Evolutionary conservation across 768 basidiomycete genomes (phyloP).

Genomic region (Mycena capillaripes): DNA sequence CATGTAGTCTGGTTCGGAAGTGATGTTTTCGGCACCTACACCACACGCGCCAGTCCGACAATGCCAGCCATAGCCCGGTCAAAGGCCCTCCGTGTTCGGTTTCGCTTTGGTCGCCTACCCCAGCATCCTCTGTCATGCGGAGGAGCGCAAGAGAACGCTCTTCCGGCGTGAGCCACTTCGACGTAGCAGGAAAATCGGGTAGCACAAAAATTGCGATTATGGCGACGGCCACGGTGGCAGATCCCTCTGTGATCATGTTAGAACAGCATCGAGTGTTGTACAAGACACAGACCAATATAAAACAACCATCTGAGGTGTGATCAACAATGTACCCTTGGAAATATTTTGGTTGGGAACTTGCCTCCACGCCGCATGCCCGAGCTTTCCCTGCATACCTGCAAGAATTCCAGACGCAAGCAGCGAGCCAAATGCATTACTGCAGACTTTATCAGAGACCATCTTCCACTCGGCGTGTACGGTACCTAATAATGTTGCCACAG

Average conservation of each 20-base stretch:
- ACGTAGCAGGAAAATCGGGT: conserved; percentile 85
- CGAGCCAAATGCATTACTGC: conserved; percentile 83
- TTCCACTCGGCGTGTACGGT: background rate
- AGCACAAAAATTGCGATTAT: conserved; percentile 75
- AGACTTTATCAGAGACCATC: too few species aligned
- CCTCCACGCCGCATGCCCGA: conserved; percentile 87
- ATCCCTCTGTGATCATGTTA: conserved; percentile 57
- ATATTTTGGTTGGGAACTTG: conserved; percentile 45
- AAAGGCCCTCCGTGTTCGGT: conserved; percentile 52
- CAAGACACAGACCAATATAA: conserved; percentile 59
- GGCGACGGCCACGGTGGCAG: conserved; percentile 69
- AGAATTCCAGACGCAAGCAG: conserved; percentile 87
- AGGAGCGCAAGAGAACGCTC: conserved; percentile 73
- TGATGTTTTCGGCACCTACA: conserved; percentile 41
- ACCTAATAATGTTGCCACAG: conserved; percentile 82
- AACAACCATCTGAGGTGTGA: conserved; percentile 75
- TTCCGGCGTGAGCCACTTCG: conserved; percentile 71
- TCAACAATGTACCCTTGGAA: background rate
- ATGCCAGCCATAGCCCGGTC: conserved; percentile 71
- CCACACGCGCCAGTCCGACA: conserved; percentile 90
- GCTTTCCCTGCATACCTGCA: conserved; percentile 78
- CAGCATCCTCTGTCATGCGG: conserved; percentile 78
- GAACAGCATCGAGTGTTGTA: too few species aligned
- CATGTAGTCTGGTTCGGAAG: background rate
- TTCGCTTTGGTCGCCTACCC: conserved; percentile 64